phyloP scores from a whole-genome alignment of 1,139 yeast species.

The Zygotorulaspora mrakii region DNA sequence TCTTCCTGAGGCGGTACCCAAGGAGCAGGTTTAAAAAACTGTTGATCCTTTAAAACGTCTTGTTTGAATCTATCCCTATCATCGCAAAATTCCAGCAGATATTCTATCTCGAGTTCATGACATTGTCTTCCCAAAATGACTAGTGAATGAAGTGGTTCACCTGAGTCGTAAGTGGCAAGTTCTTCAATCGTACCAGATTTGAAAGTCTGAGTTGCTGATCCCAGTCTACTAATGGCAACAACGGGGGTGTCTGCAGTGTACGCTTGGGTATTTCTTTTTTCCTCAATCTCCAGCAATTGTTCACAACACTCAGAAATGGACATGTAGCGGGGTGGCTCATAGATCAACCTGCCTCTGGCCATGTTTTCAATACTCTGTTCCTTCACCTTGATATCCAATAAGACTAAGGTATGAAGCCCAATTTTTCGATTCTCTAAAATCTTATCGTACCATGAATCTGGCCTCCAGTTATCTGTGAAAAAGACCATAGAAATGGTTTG shows the following conservation, averaged over 20 bases:
- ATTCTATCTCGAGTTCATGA: constrained; percentile 89
- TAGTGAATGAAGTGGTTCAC: constrained; percentile 90
- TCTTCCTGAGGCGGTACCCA: constrained; percentile 42
- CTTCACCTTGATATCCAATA: constrained; percentile 91
- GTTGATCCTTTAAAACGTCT: constrained; percentile 66
- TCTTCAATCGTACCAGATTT: constrained; percentile 80
- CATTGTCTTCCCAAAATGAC: constrained; percentile 89
- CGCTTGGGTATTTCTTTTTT: constrained; percentile 63
- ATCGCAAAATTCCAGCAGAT: constrained; percentile 70
- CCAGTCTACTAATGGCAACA: constrained; percentile 86
- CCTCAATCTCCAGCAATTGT: constrained; percentile 85
- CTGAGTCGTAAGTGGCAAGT: constrained; percentile 77
- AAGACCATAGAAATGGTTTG: constrained; percentile 94
- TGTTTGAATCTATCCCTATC: constrained; percentile 57
- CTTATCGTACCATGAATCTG: constrained; percentile 90
- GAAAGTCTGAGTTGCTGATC: constrained; percentile 77
- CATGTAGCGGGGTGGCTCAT: constrained; percentile 98
- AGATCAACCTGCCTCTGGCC: constrained; percentile 87
- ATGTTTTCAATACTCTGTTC: constrained; percentile 93
- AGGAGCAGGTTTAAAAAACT: constrained; percentile 57
- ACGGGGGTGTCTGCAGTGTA: constrained; percentile 88
- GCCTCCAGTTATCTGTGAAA: constrained; percentile 93
- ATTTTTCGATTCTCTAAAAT: constrained; percentile 82
- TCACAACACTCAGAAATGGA: constrained; percentile 82
- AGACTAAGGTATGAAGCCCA: constrained; percentile 84